Percentiles rank a stretch among this genome's conserved stretches.
Evolutionary conservation across 306 rosid species (phyloP).

Genomic region (Bauhinia variegata): DNA sequence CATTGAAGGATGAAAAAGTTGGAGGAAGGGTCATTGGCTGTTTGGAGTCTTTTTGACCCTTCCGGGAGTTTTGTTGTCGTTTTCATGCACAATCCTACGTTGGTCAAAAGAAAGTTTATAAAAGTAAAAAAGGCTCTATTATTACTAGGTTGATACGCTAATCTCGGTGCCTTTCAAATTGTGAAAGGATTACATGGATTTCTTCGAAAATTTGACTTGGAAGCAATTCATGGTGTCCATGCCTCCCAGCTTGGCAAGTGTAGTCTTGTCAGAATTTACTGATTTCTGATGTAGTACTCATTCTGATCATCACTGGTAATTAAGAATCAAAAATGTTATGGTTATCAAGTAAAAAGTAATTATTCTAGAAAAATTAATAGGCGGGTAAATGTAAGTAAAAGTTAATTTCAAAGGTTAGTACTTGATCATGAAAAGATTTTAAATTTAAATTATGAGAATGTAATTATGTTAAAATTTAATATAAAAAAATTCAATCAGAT

Average conservation of each 20-base stretch:
- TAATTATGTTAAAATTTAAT: no score
- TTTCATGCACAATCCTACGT: background rate
- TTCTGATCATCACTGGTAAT: no score
- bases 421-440: no score
- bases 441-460: no score
- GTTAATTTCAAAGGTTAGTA: no score
- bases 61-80: background rate
- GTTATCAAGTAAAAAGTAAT: no score
- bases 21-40: background rate
- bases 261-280: background rate
- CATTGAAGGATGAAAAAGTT: slow-evolving; percentile 3
- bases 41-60: background rate
- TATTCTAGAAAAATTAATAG: no score
- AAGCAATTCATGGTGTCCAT: no score
- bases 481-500: no score
- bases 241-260: background rate
- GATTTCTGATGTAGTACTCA: background rate
- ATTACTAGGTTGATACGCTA: background rate
- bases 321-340: no score
- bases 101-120: slow-evolving; percentile 14
- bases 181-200: slow-evolving; percentile 11
- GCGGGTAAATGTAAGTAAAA: no score
- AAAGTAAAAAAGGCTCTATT: no score
- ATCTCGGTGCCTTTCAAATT: background rate
- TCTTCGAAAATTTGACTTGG: slow-evolving; percentile 4